These are phyloP conservation scores for Aspergillus sp. DNA, from an alignment of 2,329 filamentous ascomycete species.

Conservation along the genomic window DNA sequence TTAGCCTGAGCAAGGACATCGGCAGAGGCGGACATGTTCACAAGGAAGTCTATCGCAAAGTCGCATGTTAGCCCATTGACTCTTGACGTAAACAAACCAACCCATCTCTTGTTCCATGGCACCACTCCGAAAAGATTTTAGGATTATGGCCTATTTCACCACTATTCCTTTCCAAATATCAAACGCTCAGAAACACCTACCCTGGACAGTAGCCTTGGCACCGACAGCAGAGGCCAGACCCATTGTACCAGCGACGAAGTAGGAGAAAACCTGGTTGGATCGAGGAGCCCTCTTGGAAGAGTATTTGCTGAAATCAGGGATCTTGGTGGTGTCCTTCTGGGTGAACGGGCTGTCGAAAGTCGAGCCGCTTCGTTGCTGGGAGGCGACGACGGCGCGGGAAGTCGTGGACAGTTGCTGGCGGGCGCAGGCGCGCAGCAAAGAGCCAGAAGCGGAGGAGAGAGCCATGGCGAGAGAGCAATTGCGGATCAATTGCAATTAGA, in stretches of 20 bases:
- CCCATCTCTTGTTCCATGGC: not conserved
- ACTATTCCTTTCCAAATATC: not conserved
- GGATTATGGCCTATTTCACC: not conserved
- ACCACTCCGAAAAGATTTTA: not conserved
- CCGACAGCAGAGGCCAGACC: conserved; percentile 88
- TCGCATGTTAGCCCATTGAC: conserved; percentile 25
- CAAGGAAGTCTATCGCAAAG: conserved; percentile 78
- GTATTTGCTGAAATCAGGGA: conserved; percentile 91
- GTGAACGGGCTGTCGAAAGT: conserved; percentile 59
- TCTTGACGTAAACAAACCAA: conserved; percentile 1
- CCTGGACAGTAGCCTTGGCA: conserved; percentile 97
- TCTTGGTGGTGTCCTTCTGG: conserved; percentile 60
- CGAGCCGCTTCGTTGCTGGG: conserved; percentile 44
- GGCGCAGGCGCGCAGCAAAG: conserved; percentile 62
- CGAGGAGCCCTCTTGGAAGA: conserved; percentile 66
- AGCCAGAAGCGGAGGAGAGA: conserved; percentile 67
- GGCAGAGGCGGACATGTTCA: conserved; percentile 99
- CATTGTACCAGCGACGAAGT: conserved; percentile 98
- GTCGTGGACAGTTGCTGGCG: conserved; percentile 47
- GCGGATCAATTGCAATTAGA: conserved; percentile 33
- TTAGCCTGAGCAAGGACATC: conserved; percentile 99
- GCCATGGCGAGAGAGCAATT: conserved; percentile 39
- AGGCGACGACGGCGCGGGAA: conserved; percentile 41
- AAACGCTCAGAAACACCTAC: conserved; percentile 56
- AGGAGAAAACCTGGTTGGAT: conserved; percentile 84